Conservation (phyloP, 2,329 filamentous ascomycete species). For the Pseudodiploospora longispora region DNA sequence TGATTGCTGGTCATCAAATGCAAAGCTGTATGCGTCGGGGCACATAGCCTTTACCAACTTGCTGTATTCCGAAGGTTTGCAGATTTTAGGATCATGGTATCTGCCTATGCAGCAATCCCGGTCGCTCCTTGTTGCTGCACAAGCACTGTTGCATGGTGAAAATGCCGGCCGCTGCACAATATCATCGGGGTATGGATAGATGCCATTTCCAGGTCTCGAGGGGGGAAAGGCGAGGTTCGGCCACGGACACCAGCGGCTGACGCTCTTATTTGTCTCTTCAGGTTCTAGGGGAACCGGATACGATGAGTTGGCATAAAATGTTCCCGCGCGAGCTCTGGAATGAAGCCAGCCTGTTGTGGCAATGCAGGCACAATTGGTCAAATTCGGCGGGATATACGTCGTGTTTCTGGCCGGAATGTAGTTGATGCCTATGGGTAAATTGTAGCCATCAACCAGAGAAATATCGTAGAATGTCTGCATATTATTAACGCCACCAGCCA, state of each 20-base stretch:
- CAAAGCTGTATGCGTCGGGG: constrained; percentile 77
- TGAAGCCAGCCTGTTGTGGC: constrained; percentile 58
- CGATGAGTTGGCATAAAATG: constrained; percentile 53
- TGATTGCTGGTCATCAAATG: constrained; percentile 50
- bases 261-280: constrained; percentile 44
- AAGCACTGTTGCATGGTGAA: constrained; percentile 71
- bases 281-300: constrained; percentile 62
- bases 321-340: constrained; percentile 43
- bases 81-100: constrained; percentile 55
- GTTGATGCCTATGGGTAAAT: constrained; percentile 60
- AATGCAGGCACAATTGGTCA: constrained; percentile 70
- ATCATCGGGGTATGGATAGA: constrained; percentile 76
- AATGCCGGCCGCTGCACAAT: constrained; percentile 62
- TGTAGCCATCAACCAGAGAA: constrained; percentile 78
- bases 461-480: constrained; percentile 75
- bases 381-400: constrained; percentile 62
- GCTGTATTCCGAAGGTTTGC: constrained; percentile 61
- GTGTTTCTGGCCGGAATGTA: constrained; percentile 54
- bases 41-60: constrained; percentile 65
- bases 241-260: constrained; percentile 73
- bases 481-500: constrained; percentile 53
- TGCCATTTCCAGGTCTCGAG: constrained; percentile 60
- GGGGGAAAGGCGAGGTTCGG: constrained; percentile 63
- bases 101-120: constrained; percentile 69
- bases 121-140: constrained; percentile 57